Evolutionary conservation across 441 rosid genomes (phyloP).

Genomic region (Isatis lusitanica): DNA sequence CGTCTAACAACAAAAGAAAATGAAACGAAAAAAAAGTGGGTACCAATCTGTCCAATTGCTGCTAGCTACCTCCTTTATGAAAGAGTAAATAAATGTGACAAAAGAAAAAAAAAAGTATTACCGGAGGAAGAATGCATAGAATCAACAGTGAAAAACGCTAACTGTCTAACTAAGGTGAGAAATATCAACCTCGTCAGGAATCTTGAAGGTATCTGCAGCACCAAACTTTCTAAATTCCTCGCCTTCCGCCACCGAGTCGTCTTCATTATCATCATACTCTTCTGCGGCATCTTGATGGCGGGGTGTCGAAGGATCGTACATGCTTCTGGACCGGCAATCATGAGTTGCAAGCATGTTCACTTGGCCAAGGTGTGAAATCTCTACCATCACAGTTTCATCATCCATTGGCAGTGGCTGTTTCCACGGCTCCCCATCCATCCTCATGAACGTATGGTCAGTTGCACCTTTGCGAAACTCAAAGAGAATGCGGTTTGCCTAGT

Average conservation of each 20-base stretch:
- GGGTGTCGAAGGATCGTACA: conserved; percentile 44
- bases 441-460: conserved; percentile 81
- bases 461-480: conserved; percentile 84
- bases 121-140: conserved; percentile 10
- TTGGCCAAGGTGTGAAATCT: conserved; percentile 87
- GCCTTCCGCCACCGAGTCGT: conserved; percentile 36
- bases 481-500: conserved; percentile 76
- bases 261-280: conserved; percentile 52
- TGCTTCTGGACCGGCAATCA: conserved; percentile 67
- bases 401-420: conserved; percentile 83
- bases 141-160: background rate
- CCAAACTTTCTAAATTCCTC: conserved; percentile 80
- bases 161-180: conserved; percentile 56
- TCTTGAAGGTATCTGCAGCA: conserved; percentile 81
- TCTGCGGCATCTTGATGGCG: conserved; percentile 34
- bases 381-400: conserved; percentile 78
- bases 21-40: background rate
- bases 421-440: conserved; percentile 98
- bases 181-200: conserved; percentile 74
- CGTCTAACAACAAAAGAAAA: background rate
- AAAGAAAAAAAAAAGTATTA: background rate
- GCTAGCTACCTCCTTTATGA: conserved; percentile 3
- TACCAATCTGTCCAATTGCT: background rate
- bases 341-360: conserved; percentile 87
- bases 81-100: background rate